These are phyloP conservation scores for Eucalyptus decipiens DNA, from an alignment of 345 rosid species.

Conservation along the genomic window DNA sequence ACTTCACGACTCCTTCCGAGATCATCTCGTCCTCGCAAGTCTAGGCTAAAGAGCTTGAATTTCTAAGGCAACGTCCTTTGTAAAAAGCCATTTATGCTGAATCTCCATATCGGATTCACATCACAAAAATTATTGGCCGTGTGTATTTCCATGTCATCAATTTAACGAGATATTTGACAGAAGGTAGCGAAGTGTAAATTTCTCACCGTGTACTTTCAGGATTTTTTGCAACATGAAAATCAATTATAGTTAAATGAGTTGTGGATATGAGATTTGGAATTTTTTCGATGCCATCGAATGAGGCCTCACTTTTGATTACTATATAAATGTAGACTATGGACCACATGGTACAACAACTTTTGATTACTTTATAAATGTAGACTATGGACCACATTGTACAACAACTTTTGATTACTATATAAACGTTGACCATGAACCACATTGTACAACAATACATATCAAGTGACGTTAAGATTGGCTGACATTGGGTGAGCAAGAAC, in stretches of 20 bases:
- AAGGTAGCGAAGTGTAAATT: not conserved
- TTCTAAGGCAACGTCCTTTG: not conserved
- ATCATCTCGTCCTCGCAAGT: not conserved
- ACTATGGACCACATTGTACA: too few species aligned
- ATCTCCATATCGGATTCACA: not conserved
- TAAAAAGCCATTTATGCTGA: not conserved
- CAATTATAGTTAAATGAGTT: too few species aligned
- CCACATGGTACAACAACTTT: too few species aligned
- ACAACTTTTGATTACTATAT: not conserved
- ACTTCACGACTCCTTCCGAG: not conserved
- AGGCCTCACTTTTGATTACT: too few species aligned
- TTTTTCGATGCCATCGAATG: too few species aligned
- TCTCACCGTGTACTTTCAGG: fast-evolving
- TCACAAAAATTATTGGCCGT: fast-evolving
- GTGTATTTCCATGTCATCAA: not conserved
- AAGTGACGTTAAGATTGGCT: not conserved
- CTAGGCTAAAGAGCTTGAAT: not conserved
- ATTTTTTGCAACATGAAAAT: fast-evolving
- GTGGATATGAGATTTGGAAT: too few species aligned
- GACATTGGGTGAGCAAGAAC: too few species aligned
- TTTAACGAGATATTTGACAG: fast-evolving
- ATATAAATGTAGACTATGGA: too few species aligned
- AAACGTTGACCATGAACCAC: not conserved
- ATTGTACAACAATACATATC: not conserved
- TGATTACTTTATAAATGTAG: not conserved